Evolutionary conservation across 129 eudicot species (phyloP), one percentile per base, ranked within the genome.

Genomic region (Escallonia herrerae): DNA sequence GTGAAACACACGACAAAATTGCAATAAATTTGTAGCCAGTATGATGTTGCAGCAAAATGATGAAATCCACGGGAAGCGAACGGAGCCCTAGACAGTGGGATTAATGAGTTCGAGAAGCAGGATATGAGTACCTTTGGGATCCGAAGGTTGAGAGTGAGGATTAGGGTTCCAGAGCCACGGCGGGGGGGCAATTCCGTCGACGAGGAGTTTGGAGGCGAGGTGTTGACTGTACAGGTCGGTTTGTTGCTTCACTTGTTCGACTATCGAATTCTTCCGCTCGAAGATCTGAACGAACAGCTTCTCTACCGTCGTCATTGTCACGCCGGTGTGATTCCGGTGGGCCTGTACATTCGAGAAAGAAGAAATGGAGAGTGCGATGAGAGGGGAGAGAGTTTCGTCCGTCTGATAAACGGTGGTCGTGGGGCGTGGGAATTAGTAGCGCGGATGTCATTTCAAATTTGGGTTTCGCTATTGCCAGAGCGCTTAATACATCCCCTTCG

Each of bases 151-250:
- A 56, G 68, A 55, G 65, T 49, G 54, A 1, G 6, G 66, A 58
- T 43, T 76, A 77, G 89, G 81, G 84, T 46, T 81, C 46, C 74
- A 66, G 40, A 94, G 85, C 97, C 97, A 89, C 2, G 87, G 55
- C 41, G 99, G 98, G 69, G 94, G 99, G 10, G 81, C 56, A 37
- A 83, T 73, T 69, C 99, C 99, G 3, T 94, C 79, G 55, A 84
- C 74, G 2, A 83, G 71, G 67, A 78, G 77, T 67, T 68, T 80
- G 15, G 99, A 82, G 43, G 86, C 93, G 66, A 86, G 95, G 62
- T 84, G 83, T n/a, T 84, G 84, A 13, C 71, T 67, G 82, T 76
- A 86, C 56, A 80, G 50, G 22, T 89, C 87, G 13, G 82, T 76
- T 59, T 84, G 96, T 39, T 80, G 91, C 79, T 80, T 84, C 11